These are phyloP conservation scores for Plasmodium gonderi DNA, from an alignment of 169 alveolate genomes.

Conservation along the genomic window DNA sequence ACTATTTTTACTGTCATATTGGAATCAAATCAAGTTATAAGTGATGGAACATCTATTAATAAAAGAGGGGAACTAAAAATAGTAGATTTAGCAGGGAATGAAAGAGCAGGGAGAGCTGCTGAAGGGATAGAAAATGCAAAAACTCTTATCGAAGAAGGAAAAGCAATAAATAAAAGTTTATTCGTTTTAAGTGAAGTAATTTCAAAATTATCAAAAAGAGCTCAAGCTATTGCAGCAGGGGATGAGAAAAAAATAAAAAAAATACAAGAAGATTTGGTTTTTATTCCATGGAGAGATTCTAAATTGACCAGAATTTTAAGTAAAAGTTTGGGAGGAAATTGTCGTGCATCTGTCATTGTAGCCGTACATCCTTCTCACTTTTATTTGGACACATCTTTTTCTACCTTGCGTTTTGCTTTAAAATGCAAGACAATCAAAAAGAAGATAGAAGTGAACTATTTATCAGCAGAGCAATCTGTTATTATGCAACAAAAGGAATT, in stretches of 20 bases:
- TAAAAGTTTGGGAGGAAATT: conserved; percentile 84
- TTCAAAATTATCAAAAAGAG: conserved; percentile 81
- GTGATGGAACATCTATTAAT: conserved; percentile 80
- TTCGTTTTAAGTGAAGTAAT: conserved; percentile 82
- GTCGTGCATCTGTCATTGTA: conserved; percentile 84
- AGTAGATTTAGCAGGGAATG: conserved; percentile 86
- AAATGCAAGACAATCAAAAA: conserved; percentile 80
- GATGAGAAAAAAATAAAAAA: conserved; percentile 74
- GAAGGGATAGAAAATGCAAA: conserved; percentile 85
- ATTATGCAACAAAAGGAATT: conserved; percentile 85
- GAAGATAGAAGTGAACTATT: conserved; percentile 75
- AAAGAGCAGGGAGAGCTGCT: conserved; percentile 84
- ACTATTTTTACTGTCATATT: conserved; percentile 84
- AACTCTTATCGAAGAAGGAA: conserved; percentile 82
- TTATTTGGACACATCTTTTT: conserved; percentile 82
- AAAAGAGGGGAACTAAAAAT: conserved; percentile 82
- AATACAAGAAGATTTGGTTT: conserved; percentile 79
- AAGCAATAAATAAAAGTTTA: conserved; percentile 82
- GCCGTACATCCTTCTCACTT: conserved; percentile 85
- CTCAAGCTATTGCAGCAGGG: conserved; percentile 81
- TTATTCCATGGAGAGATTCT: conserved; percentile 86
- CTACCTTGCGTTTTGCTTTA: conserved; percentile 84
- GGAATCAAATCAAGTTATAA: conserved; percentile 80
- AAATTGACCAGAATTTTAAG: conserved; percentile 82
- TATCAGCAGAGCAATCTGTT: conserved; percentile 86